Base-by-base conservation (phyloP, 352 stramenopile genomes). In the Pythium coloratum region DNA sequence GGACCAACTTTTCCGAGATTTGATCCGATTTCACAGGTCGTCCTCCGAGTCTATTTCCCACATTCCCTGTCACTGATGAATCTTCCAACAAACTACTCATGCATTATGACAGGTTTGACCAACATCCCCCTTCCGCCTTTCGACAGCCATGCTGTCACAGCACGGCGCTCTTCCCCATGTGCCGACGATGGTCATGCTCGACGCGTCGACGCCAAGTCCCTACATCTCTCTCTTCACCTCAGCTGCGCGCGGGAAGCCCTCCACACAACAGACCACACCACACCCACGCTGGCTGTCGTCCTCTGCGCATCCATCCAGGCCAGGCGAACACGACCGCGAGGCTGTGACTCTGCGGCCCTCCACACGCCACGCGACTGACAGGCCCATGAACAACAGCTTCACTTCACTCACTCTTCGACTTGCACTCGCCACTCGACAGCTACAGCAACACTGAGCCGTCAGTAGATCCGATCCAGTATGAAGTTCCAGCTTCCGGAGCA, bases 401-500 rank as follows among this genome's bases (percentile, higher is more conserved):
- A 24, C 20, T 24, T 24, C 20, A 24, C 20, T 32, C 55, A 38
- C 30, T 13, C 9, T 13, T 5, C 32, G 2, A n/a, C 36, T 28
- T 26, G 28, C 12, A 42, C 5, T 30, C 54, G 20, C 20, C 20
- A 24, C 20, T 24, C 20, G 20, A 24, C 20, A 24, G 20, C 20
- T 24, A 24, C 20, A 24, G 20, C 20, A 24, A 24, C 20, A 24
- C 20, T 24, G 20, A 24, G 20, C 20, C 0, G 20, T 24, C 20
- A 24, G 20, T 24, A 24, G 20, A 24, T 24, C 20, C 20, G n/a
- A 12, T 6, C 0, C 6, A 40, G 20, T 12, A 67, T 70, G 63
- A 65, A 60, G 50, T 77, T 80, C 47, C 50, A 67, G 28, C 56
- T 80, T 4, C 70, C 70, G 13, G 67, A 76, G 32, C 46, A 51